Evolutionary conservation across 306 rosid genomes (phyloP), one percentile per base, ranked within the genome.

Genomic region (Ammopiptanthus mongolicus): DNA sequence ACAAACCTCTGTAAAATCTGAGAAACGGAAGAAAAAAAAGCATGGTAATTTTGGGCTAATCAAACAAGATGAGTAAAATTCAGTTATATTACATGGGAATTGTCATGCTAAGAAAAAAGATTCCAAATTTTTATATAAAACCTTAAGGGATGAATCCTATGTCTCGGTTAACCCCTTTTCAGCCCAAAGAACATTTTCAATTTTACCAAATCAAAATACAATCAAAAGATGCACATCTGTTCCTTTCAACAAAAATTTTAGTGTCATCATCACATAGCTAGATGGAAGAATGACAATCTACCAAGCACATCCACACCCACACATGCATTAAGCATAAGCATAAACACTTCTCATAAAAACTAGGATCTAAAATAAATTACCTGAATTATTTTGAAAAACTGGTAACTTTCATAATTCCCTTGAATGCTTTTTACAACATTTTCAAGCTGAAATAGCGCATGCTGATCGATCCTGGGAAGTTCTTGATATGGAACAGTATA

Each of bases 311-410:
- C 50, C 41, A 57, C 39, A 69, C 6, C 42, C 34, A 56, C 28
- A 48, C 17, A 70, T 11, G 36, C 6, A 66, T 25, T 15, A 34
- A 61, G 12, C 46, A 33, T 66, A 66, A 3, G 41, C 60, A 23
- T 12, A 39, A 10, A 39, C 18, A 39, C 56, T 6, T 5, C n/a
- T 4, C 17, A n/a, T n/a, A n/a, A n/a, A n/a, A n/a, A 60, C 23
- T n/a, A 34, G 64, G 39, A 53, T 60, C 57, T 13, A 58, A 72
- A 73, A 72, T 41, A 42, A 29, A 50, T 63, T 76, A 92, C 99
- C 98, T 96, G 99, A 90, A 92, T 92, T 80, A 96, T 96, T 88
- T 92, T 96, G 67, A 87, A 96, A 86, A 96, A 96, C 65, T 92
- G 99, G 77, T 92, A 92, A 81, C 31, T 87, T 76, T 96, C 99